Evolutionary conservation across 106 monocot species (phyloP), one percentile per base, ranked within the genome.

Genomic region (Narthecium ossifragum): DNA sequence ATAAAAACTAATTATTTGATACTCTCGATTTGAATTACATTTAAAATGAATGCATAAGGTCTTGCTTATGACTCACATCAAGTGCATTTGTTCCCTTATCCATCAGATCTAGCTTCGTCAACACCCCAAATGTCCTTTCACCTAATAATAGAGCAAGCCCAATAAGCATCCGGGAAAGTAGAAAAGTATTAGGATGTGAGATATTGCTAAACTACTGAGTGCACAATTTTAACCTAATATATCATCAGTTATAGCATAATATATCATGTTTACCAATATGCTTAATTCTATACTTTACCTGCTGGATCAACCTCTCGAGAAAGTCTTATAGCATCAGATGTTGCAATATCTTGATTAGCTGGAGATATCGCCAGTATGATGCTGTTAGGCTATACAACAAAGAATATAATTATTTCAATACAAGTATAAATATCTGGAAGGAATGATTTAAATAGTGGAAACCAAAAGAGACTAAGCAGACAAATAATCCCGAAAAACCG

Each of bases 91-190:
- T 68, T 26, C 68, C 68, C 33, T 68, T 68, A 37, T 68, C 68
- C 78, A 60, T 78, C 46, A 78, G 61, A 60, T 78, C 78, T 24
- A 78, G 65, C 71, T 78, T 78, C n/a, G 78, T 78, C 47, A 78
- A 51, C 26, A 78, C 78, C 18, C 78, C 78, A 61, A 78, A 78
- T 32, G 78, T 78, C 28, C 78, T 54, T 61, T 78, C 78, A 48
- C 78, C 78, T 78, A 30, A 60, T 12, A 31, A 40, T 17, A 43
- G 11, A 43, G n/a, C n/a, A 11, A 43, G 36, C 36, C 36, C n/a
- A n/a, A n/a, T n/a, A n/a, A n/a, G n/a, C n/a, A n/a, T n/a, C n/a
- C n/a, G n/a, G n/a, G 2, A 43, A 18, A 43, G 11, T 43, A 39
- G 12, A 39, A 39, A 43, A 6, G 43, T 17, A 13, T 43, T 43